Conservation (phyloP, 805 yeast species). For the Yarrowia yakushimensis region DNA sequence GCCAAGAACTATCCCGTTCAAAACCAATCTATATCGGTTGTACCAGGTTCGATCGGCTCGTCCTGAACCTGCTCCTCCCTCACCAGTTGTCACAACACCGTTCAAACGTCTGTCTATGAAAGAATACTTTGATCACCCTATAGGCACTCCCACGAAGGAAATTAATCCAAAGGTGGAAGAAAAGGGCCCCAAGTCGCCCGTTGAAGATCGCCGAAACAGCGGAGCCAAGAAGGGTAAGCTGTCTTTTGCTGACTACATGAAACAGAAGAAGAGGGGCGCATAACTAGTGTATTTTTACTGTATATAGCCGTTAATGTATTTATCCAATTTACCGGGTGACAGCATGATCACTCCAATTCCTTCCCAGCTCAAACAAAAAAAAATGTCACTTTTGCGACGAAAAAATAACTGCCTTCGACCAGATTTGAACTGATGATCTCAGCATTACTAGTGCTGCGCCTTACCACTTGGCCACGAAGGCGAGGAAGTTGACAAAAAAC, state of each 20-base stretch:
- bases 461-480: constrained; percentile 26
- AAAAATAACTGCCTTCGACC: constrained; percentile 16
- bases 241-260: constrained; percentile 21
- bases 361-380: neutral
- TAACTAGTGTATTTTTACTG: neutral
- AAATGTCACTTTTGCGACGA: no score
- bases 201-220: neutral
- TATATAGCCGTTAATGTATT: neutral
- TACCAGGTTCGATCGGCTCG: neutral
- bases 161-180: constrained; percentile 12
- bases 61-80: neutral
- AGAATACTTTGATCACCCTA: constrained; percentile 4
- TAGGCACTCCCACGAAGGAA: constrained; percentile 1
- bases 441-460: constrained; percentile 25
- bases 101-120: constrained; percentile 8
- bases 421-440: constrained; percentile 25
- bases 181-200: neutral
- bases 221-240: constrained; percentile 21
- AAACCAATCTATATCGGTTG: neutral
- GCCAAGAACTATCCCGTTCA: constrained; percentile 7
- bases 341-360: no score
- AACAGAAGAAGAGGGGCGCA: constrained; percentile 10
- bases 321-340: neutral
- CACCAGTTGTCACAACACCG: neutral
- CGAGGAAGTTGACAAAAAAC: neutral